Evolutionary conservation across 345 rosid species (phyloP).

Genomic region (Aquilaria yunnanensis): DNA sequence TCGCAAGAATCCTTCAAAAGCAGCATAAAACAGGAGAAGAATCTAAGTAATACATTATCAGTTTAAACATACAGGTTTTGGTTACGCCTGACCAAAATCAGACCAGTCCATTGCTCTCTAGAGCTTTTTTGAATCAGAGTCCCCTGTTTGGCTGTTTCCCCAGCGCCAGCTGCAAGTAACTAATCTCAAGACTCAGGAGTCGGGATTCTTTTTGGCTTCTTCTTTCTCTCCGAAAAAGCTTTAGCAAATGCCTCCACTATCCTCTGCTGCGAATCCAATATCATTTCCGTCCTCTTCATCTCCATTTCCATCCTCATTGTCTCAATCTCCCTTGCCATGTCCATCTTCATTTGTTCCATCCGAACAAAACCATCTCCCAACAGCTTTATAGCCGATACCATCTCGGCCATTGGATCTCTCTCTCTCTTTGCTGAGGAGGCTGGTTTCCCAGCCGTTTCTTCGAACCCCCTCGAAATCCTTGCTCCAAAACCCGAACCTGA

Average conservation of each 20-base stretch:
- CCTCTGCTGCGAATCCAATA: slow-evolving; percentile 76
- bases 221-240: slow-evolving; percentile 51
- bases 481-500: slow-evolving; percentile 27
- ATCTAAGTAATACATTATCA: no score
- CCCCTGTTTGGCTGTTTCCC: no score
- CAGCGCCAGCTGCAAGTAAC: no score
- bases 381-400: slow-evolving; percentile 76
- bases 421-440: slow-evolving; percentile 18
- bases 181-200: slow-evolving; percentile 17
- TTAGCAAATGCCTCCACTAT: slow-evolving; percentile 71
- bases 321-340: slow-evolving; percentile 83
- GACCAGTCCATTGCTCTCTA: not conserved
- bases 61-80: no score
- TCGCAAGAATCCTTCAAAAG: no score
- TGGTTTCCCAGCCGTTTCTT: slow-evolving; percentile 23
- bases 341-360: slow-evolving; percentile 91
- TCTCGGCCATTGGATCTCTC: slow-evolving; percentile 57
- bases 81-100: no score
- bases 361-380: slow-evolving; percentile 79
- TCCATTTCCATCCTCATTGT: slow-evolving; percentile 87
- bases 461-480: slow-evolving; percentile 30
- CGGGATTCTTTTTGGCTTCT: slow-evolving; percentile 36
- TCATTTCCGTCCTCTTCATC: slow-evolving; percentile 85
- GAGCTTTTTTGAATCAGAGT: no score
- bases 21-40: no score